These are phyloP conservation scores for Yarrowia sp. DNA, from an alignment of 805 yeast genomes.

Conservation along the genomic window DNA sequence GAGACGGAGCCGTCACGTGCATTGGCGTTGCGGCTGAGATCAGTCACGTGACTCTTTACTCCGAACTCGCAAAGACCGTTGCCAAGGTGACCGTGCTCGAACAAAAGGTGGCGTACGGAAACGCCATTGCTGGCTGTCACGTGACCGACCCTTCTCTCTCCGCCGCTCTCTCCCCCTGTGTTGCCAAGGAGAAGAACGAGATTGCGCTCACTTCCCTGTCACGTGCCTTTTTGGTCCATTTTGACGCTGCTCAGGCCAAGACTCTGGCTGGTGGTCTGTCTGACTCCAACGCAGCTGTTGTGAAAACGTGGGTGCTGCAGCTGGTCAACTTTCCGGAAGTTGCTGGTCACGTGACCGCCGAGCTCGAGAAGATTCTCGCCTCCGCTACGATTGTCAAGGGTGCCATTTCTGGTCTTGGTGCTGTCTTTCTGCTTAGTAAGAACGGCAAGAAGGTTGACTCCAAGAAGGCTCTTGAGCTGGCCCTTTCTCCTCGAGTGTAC, in stretches of 20 bases:
- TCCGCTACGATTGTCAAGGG: conserved; percentile 14
- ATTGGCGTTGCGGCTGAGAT: not conserved
- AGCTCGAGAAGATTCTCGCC: conserved; percentile 1
- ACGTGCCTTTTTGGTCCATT: conserved; percentile 10
- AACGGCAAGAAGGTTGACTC: not conserved
- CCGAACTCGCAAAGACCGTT: conserved; percentile 22
- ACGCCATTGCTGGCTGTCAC: conserved; percentile 3
- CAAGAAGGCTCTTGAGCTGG: conserved; percentile 20
- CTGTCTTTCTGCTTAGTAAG: conserved; percentile 5
- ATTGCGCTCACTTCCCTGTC: conserved; percentile 9
- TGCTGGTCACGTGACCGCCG: conserved; percentile 6
- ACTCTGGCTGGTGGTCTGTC: conserved; percentile 19
- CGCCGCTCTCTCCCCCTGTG: not conserved
- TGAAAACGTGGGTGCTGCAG: conserved; percentile 17
- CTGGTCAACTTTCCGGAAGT: conserved; percentile 7
- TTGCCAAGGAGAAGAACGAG: conserved; percentile 33
- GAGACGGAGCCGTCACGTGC: conserved; percentile 18
- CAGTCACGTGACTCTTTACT: not conserved
- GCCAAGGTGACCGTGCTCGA: conserved; percentile 9
- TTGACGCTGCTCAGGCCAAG: not conserved
- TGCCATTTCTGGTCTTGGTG: conserved; percentile 26
- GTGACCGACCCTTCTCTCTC: conserved; percentile 4
- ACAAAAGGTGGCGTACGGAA: conserved; percentile 26
- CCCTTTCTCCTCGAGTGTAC: conserved; percentile 31
- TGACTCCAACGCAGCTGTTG: conserved; percentile 9